These are phyloP conservation scores for Raddia distichophylla DNA, from an alignment of 176 grass and related monocot genomes.

Conservation along the genomic window DNA sequence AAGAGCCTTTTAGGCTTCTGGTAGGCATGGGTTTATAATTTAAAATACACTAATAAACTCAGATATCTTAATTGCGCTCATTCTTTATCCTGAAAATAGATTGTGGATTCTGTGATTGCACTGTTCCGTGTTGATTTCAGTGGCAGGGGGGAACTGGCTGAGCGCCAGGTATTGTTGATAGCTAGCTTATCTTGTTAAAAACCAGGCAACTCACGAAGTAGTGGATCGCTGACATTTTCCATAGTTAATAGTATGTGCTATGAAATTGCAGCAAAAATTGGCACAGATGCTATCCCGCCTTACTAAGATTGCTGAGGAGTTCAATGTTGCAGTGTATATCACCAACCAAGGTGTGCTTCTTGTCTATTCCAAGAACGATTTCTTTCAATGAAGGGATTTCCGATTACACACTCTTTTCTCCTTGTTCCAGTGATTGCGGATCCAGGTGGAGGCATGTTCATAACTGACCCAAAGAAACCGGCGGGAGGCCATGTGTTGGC, in stretches of 20 bases:
- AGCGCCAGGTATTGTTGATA: constrained; percentile 61
- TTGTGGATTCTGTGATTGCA: constrained; percentile 86
- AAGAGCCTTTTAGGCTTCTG: constrained; percentile 88
- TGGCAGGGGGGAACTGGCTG: constrained; percentile 82
- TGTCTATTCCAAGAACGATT: constrained; percentile 21
- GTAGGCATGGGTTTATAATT: constrained; percentile 19
- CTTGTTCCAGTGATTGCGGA: constrained; percentile 77
- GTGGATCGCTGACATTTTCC: constrained; percentile 11
- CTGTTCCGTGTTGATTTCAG: constrained; percentile 87
- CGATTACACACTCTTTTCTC: not conserved
- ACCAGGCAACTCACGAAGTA: not conserved
- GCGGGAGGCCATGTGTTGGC: constrained; percentile 82
- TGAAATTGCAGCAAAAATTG: constrained; percentile 79
- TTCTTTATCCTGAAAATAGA: constrained; percentile 48
- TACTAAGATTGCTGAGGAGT: constrained; percentile 92
- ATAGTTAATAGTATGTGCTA: constrained; percentile 17
- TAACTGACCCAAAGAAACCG: constrained; percentile 88
- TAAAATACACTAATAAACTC: not conserved
- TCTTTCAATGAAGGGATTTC: constrained; percentile 1
- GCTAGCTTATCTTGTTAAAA: not conserved
- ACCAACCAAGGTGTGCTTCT: constrained; percentile 79
- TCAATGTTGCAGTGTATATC: constrained; percentile 96
- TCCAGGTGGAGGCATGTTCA: constrained; percentile 82
- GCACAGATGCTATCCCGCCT: constrained; percentile 88
- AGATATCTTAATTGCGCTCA: constrained; percentile 7